These are phyloP conservation scores for Diaporthe velutina DNA, from an alignment of 2,329 filamentous ascomycete species.

Conservation along the genomic window DNA sequence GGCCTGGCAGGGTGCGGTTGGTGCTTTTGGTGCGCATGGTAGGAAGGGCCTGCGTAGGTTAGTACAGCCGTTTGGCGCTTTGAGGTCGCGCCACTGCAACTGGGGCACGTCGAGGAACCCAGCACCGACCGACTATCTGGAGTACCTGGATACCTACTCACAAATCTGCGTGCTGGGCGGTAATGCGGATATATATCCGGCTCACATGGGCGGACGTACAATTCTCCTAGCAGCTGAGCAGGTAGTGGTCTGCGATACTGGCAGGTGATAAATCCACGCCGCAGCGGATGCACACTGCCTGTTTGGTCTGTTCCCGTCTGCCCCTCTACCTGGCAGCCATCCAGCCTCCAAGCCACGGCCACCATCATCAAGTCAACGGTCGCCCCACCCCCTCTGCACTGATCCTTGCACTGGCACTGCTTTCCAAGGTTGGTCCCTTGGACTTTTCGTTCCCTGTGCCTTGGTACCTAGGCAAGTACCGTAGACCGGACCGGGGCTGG, in stretches of 20 bases:
- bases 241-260: background rate
- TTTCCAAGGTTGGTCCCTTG: conserved; percentile 18
- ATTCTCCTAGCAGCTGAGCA: background rate
- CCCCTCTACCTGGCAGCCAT: background rate
- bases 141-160: background rate
- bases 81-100: conserved; percentile 9
- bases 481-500: background rate
- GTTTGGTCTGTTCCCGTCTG: background rate
- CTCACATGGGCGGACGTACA: background rate
- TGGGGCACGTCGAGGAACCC: background rate
- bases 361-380: conserved; percentile 28
- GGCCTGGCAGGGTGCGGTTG: background rate
- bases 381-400: conserved; percentile 25
- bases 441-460: background rate
- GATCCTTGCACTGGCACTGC: conserved; percentile 29
- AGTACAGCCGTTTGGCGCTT: background rate
- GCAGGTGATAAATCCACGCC: conserved; percentile 1
- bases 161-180: background rate
- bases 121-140: background rate
- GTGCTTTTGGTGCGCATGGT: background rate
- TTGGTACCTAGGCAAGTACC: conserved; percentile 2
- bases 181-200: background rate
- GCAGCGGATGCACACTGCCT: background rate
- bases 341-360: conserved; percentile 17
- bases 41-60: background rate